Base-by-base conservation (phyloP, 768 basidiomycete species). In the Agaricus subrufescens region DNA sequence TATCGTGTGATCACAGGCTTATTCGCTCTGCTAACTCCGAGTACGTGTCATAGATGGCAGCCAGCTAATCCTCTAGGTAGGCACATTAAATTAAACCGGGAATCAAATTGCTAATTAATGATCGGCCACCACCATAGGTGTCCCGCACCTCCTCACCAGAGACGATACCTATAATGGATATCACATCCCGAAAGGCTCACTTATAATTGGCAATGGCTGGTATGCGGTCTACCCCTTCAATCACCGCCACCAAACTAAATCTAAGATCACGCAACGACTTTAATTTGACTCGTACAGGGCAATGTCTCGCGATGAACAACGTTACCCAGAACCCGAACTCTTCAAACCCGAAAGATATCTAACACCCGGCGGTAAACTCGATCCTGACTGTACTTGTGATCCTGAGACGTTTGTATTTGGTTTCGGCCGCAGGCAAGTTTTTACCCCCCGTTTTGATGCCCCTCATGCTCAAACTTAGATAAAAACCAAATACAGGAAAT, bases 341-440 rank as follows among this genome's bases (percentile, higher is more conserved):
- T 77, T 76, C 62, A 68, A 65, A 39, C 75, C 75, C 8, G 74
- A 76, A 31, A 66, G 75, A 25, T 75, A 69, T 58, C 52, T 69
- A 11, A 65, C 54, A 4, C 12, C 60, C 7, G 60, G 61, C 15
- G 60, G 61, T 26, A 54, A 58, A 39, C 52, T 62, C 9, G 55
- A 65, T 26, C 48, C 51, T 2, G 51, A 62, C 27, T 34, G 34
- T 34, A 46, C 61, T 19, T 56, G 39, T 12, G 61, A 65, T 50
- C 65, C 63, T 2, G 52, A 51, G 40, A 47, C 54, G 1, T 61
- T 59, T n/a, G 60, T 60, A 5, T 68, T 67, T 55, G 68, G 68
- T 15, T 69, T 68, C 54, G 69, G 69, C n/a, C 63, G 69, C 40
- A 58, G 63, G 64, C 63, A 39, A 5, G 51, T n/a, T 5, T 29